These are phyloP conservation scores for Chrysoporthe cubensis DNA, from an alignment of 2,329 filamentous ascomycete species.

Conservation along the genomic window DNA sequence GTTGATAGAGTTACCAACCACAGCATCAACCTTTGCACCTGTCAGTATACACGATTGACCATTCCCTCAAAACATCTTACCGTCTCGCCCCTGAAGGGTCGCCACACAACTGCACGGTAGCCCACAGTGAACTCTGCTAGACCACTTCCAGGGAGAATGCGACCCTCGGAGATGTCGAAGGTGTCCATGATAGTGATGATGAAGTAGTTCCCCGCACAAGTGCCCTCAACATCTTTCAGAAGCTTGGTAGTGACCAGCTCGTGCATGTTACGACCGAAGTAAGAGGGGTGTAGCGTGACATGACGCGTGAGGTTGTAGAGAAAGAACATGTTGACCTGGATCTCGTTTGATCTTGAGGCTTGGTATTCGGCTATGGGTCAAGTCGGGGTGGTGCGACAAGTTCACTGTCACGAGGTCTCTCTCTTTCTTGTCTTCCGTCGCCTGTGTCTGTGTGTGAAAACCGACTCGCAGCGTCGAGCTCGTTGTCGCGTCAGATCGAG, in stretches of 20 bases:
- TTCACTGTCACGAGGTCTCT: background rate
- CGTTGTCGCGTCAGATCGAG: constrained; percentile 5
- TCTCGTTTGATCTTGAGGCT: background rate
- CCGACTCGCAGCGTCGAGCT: background rate
- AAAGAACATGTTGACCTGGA: constrained; percentile 81
- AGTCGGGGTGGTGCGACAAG: constrained; percentile 7
- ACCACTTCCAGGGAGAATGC: constrained; percentile 88
- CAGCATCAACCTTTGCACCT: constrained; percentile 77
- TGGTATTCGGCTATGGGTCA: background rate
- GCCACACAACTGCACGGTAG: constrained; percentile 96
- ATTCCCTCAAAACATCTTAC: constrained; percentile 57
- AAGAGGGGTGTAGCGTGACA: constrained; percentile 94
- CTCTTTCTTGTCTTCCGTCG: background rate
- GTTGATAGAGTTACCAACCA: constrained; percentile 83
- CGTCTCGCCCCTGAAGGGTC: constrained; percentile 97
- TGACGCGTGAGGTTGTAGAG: constrained; percentile 95
- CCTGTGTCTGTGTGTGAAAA: background rate
- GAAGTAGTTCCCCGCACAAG: constrained; percentile 93
- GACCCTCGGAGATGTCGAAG: constrained; percentile 90
- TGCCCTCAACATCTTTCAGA: constrained; percentile 91
- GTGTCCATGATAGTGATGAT: constrained; percentile 98
- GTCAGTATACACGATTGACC: constrained; percentile 22
- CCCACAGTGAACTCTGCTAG: constrained; percentile 93
- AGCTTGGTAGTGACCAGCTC: constrained; percentile 89
- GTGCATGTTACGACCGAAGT: constrained; percentile 92